A percentile compares a stretch with the other conserved stretches of the same genome.
phyloP scores from a whole-genome alignment of 164 flowering plant species.

The Tetrastigma voinierianum region DNA sequence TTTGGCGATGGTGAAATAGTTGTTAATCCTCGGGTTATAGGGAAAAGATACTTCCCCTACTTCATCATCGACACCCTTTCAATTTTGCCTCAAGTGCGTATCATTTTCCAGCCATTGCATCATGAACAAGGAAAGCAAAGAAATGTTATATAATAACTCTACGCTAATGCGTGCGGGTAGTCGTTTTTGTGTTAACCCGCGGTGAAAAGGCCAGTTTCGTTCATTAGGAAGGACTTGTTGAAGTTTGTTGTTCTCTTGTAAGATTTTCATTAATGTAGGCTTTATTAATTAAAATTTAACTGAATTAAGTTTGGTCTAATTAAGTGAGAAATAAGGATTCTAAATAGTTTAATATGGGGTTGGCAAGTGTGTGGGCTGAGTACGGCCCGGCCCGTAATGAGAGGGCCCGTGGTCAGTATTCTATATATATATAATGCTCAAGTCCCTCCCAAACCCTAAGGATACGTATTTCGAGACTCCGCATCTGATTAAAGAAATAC shows the following conservation, averaged over 20 bases:
- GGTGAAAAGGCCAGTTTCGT: not conserved
- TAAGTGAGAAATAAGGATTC: too few species aligned
- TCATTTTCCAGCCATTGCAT: not conserved
- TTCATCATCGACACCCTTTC: conserved; percentile 7
- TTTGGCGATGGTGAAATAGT: conserved; percentile 6
- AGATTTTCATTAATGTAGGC: too few species aligned
- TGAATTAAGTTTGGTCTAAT: too few species aligned
- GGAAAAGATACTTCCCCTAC: not conserved
- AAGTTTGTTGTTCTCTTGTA: not conserved
- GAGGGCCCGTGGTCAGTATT: too few species aligned
- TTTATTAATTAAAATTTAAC: too few species aligned
- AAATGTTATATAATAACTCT: not conserved
- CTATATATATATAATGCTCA: too few species aligned
- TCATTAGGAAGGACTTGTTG: not conserved
- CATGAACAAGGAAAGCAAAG: not conserved
- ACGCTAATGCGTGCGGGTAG: not conserved
- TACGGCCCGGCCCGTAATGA: too few species aligned
- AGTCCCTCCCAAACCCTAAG: too few species aligned
- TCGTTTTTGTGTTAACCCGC: not conserved
- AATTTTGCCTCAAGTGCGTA: conserved; percentile 17
- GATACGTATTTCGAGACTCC: too few species aligned
- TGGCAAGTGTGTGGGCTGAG: too few species aligned
- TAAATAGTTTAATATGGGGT: too few species aligned
- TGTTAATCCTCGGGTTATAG: not conserved
- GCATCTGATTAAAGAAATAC: too few species aligned